Evolutionary conservation across 2,329 filamentous ascomycete species (phyloP).

Genomic region (Davidsoniella australis): DNA sequence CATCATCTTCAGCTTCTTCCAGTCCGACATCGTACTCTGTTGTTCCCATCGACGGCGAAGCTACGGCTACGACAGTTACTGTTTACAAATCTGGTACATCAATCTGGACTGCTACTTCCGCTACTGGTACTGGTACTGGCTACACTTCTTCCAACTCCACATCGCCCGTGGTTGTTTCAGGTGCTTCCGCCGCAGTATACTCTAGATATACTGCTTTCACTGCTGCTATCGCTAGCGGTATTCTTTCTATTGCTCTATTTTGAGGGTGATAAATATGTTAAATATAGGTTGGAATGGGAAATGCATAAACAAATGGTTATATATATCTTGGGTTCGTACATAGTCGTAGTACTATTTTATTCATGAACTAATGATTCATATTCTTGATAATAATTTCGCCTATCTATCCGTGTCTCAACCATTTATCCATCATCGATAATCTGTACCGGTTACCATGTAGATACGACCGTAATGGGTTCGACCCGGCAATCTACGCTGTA

Average conservation of each 20-base stretch:
- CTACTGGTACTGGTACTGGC: slow-evolving; percentile 2
- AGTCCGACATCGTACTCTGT: slow-evolving; percentile 7
- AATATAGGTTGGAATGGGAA: too few species aligned
- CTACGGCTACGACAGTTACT: slow-evolving; percentile 8
- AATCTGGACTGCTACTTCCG: slow-evolving; percentile 10
- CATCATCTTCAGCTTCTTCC: background rate
- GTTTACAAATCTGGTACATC: slow-evolving; percentile 9
- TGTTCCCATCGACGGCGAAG: slow-evolving; percentile 8
- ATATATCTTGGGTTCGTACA: background rate
- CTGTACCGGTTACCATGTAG: too few species aligned
- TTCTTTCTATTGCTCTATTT: background rate
- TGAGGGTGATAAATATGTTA: background rate
- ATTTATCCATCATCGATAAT: too few species aligned
- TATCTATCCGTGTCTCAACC: too few species aligned
- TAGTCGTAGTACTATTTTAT: background rate
- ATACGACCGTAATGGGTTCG: too few species aligned
- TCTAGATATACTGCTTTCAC: background rate
- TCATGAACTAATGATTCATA: background rate
- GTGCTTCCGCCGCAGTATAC: background rate
- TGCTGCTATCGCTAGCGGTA: slow-evolving; percentile 8
- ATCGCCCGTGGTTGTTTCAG: slow-evolving; percentile 8
- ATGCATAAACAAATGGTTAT: background rate
- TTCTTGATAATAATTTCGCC: background rate
- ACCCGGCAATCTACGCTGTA: too few species aligned
- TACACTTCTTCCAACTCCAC: slow-evolving; percentile 2